Base-by-base conservation (phyloP, 1,284 basidiomycete genomes). In the Dichomitus squalens region DNA sequence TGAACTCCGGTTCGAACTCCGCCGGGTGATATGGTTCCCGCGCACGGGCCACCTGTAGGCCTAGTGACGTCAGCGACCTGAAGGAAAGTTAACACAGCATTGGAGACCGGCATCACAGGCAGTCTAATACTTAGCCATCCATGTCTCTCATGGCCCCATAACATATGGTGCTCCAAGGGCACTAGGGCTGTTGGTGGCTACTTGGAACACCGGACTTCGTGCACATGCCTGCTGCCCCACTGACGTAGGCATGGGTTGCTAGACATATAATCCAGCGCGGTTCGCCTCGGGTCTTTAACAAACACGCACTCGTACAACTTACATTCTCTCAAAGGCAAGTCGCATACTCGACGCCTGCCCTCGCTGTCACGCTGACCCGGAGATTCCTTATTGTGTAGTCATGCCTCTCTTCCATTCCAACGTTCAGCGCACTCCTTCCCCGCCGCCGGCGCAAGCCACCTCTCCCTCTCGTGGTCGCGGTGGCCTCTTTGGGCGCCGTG, bases 1-100 rank as follows among this genome's bases (percentile, higher is more conserved):
- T 74, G 68, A 71, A 75, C 77, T 79, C 74, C 64, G 72, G 63
- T 70, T 69, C 59, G 66, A 73, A 76, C 76, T 74, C 60, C 64
- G 69, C 57, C 59, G 57, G 47, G 23, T 52, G 46, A 55, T 53
- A 35, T 36, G 16, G 44, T 74, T 82, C 80, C 72, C 79, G 79
- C 79, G 80, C 80, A 80, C 78, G 59, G 79, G 72, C 79, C 73
- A 68, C 31, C 21, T 14, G 29, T 11, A 2, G 2, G 34, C 21
- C 4, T 7, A 50, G n/a, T 65, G 64, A 63, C 59, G 64, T 60
- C 57, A 49, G 46, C 52, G 6, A 38, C 29, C 11, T 31, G n/a
- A n/a, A n/a, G n/a, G n/a, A n/a, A n/a, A n/a, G n/a, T n/a, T n/a
- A n/a, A n/a, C n/a, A n/a, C n/a, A n/a, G n/a, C n/a, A n/a, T n/a